Evolutionary conservation across 768 basidiomycete species (phyloP), one percentile per base, ranked within the genome.

Genomic region (Pleurotus sapidus): DNA sequence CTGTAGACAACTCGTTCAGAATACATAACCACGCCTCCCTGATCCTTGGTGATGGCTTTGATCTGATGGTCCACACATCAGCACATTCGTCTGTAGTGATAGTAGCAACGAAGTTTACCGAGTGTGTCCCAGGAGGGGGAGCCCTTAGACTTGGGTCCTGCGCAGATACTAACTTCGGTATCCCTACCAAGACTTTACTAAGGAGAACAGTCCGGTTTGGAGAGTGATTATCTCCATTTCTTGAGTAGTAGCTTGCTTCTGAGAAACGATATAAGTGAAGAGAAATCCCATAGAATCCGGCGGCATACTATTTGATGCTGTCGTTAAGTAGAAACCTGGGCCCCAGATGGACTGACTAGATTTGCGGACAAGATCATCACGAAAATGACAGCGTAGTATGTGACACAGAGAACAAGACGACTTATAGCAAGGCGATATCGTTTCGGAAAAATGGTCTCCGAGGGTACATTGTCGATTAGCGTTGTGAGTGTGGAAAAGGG

Each of bases 1-100:
- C 51, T 39, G 25, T 54, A 54, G n/a, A 54, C 51, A 14, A 54
- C 51, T 39, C 51, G 14, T 25, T 54, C 51, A 12, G 51, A 54
- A 25, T 18, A 54, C 24, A 5, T 42, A 7, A 54, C 51, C 3
- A 12, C 37, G 5, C 51, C 51, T 17, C 51, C 51, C 11, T 54
- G n/a, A 24, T 42, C 37, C 18, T 23, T 39, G 9, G 39, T 39
- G 3, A 42, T 24, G 11, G 51, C 51, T 38, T 54, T 54, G 38
- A 54, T 54, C 51, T 53, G n/a, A 14, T 30, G 8, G 5, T n/a
- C 12, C 5, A 15, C 37, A 15, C 25, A 20, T n/a, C 42, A 43
- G 20, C 15, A 27, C 17, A 5, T 20, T 27, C 6, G 34, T 50
- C 38, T n/a, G 17, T 6, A 20, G 37, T n/a, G 4, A 2, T 15